Percentiles rank a stretch among this genome's conserved stretches.
phyloP scores from a whole-genome alignment of 139 green algal species.

The Closterium sp. region DNA sequence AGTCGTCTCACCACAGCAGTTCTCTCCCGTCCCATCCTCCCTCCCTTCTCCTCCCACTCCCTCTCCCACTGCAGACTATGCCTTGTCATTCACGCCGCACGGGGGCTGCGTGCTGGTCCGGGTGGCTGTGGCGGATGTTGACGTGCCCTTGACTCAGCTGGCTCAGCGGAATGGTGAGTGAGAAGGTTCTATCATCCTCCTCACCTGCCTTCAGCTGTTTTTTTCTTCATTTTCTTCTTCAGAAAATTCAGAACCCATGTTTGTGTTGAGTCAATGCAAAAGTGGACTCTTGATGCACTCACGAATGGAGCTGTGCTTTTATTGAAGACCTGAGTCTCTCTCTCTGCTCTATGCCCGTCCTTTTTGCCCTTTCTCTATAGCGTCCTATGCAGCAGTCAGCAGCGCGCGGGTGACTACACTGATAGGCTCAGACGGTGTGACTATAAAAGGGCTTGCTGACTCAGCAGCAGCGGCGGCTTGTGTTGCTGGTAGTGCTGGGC shows the following conservation, averaged over 20 bases:
- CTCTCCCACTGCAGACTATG: not conserved
- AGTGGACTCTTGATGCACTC: too few relatives aligned
- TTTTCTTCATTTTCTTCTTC: too few relatives aligned
- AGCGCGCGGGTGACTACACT: not conserved
- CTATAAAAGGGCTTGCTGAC: not conserved
- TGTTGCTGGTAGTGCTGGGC: not conserved
- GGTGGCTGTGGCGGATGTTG: not conserved
- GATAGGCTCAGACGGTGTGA: not conserved
- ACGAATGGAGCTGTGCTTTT: too few relatives aligned
- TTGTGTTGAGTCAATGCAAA: too few relatives aligned
- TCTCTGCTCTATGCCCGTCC: not conserved
- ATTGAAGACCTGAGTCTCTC: not conserved
- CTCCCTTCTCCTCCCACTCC: not conserved
- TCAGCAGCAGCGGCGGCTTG: not conserved
- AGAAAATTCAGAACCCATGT: too few relatives aligned
- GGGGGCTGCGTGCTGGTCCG: not conserved
- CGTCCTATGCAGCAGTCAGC: not conserved
- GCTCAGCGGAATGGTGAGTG: not conserved
- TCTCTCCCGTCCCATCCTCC: not conserved
- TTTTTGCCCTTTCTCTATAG: not conserved
- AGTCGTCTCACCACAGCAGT: not conserved
- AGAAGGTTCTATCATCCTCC: too few relatives aligned
- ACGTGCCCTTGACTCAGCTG: not conserved
- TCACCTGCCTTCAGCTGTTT: too few relatives aligned
- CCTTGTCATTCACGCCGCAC: not conserved